Conservation (phyloP, 1,284 basidiomycete genomes). For the Kwoniella shivajii region DNA sequence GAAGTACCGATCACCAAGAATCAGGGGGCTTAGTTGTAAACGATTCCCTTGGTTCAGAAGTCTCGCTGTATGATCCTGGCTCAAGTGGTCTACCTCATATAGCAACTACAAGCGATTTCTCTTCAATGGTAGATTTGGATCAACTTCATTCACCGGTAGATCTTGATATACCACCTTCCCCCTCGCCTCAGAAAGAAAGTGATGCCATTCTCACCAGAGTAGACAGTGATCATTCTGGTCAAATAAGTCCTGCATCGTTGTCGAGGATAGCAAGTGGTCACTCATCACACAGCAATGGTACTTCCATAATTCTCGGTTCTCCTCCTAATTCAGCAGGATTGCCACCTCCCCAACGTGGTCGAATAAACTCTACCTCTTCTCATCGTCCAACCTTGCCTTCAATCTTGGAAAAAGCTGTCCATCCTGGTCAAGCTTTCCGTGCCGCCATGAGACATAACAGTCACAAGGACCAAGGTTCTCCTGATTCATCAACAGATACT, state of each 20-base stretch:
- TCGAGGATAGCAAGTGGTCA: constrained; percentile 10
- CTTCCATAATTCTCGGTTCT: constrained; percentile 14
- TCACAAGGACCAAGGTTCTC: constrained; percentile 5
- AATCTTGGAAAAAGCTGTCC: constrained; percentile 52
- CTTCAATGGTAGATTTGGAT: constrained; percentile 8
- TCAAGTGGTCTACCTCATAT: constrained; percentile 3
- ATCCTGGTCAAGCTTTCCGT: constrained; percentile 44
- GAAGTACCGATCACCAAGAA: background rate
- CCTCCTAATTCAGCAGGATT: constrained; percentile 7
- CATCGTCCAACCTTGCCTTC: constrained; percentile 52
- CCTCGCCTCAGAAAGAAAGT: constrained; percentile 11
- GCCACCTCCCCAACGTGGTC: constrained; percentile 6
- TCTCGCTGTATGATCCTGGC: background rate
- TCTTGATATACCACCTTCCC: constrained; percentile 12
- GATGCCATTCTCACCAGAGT: background rate
- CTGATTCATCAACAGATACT: constrained; percentile 5
- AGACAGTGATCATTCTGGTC: background rate
- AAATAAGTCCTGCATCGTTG: background rate
- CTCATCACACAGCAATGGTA: constrained; percentile 10
- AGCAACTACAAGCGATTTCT: constrained; percentile 6
- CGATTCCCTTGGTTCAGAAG: constrained; percentile 6
- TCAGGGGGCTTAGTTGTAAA: background rate
- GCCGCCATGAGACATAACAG: constrained; percentile 35
- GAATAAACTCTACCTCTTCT: constrained; percentile 26
- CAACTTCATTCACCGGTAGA: constrained; percentile 17